Evolutionary conservation across 208 protist genomes (phyloP).

Genomic region (Ichthyophonus hoferi): DNA sequence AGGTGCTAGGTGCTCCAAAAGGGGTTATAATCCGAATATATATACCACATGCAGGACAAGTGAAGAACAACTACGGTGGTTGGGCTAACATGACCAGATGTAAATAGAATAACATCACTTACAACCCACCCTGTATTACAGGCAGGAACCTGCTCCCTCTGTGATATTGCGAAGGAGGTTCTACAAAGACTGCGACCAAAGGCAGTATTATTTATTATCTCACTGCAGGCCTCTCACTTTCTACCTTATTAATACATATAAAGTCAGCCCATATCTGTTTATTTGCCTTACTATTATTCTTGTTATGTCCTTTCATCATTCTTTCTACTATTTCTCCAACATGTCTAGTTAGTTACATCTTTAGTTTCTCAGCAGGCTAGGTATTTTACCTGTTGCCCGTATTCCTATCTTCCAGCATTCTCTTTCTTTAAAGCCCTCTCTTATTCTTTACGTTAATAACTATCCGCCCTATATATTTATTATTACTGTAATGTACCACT

Average conservation of each 20-base stretch:
- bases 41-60: not conserved
- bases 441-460: not conserved
- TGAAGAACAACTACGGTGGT: not conserved
- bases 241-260: not conserved
- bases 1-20: no score
- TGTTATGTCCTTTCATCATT: not conserved
- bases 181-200: not conserved
- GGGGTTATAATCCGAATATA: no score
- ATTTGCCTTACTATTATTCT: no score
- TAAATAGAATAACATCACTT: not conserved
- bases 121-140: not conserved
- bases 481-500: no score
- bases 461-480: no score
- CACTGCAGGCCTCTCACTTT: not conserved
- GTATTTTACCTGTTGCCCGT: no score
- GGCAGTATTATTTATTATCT: not conserved
- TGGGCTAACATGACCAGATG: not conserved
- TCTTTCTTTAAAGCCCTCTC: not conserved
- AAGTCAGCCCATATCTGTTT: not conserved
- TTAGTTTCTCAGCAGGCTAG: no score
- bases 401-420: no score
- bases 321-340: not conserved
- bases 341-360: not conserved
- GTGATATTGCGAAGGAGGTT: not conserved
- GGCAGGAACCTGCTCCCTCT: not conserved